These are phyloP conservation scores for Nemania bipapillata DNA, from an alignment of 2,329 filamentous ascomycete genomes.

Conservation along the genomic window DNA sequence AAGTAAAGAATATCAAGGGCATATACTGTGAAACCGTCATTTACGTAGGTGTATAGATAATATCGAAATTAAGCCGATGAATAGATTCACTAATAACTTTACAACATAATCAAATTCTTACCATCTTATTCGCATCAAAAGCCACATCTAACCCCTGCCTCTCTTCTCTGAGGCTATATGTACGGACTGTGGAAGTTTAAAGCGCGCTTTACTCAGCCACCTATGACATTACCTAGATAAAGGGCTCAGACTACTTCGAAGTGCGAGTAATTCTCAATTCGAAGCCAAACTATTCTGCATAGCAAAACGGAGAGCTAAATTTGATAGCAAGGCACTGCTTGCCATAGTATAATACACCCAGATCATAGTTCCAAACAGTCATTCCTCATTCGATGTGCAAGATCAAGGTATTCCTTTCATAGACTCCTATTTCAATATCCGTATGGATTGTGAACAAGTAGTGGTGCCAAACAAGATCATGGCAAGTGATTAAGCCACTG, in stretches of 20 bases:
- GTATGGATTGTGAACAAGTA: slow-evolving; percentile 3
- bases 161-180: background rate
- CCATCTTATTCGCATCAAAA: background rate
- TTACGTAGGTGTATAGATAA: too few relatives aligned
- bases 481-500: slow-evolving; percentile 71
- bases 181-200: too few relatives aligned
- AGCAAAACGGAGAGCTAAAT: background rate
- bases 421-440: slow-evolving; percentile 19
- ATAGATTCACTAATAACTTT: background rate
- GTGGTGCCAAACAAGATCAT: background rate
- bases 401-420: slow-evolving; percentile 8
- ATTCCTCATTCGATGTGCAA: background rate
- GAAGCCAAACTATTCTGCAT: slow-evolving; percentile 7
- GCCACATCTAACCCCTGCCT: background rate
- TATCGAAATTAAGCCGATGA: too few relatives aligned
- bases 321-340: slow-evolving; percentile 9
- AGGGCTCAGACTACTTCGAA: background rate
- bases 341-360: slow-evolving; percentile 32
- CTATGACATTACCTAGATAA: background rate
- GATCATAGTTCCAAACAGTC: background rate
- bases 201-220: background rate
- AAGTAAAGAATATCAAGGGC: too few relatives aligned
- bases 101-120: background rate
- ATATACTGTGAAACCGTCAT: too few relatives aligned
- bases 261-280: background rate